Percentiles rank a stretch among this genome's conserved stretches.
Conservation (phyloP, 169 alveolate genomes). For the Eimeria acervulina region DNA sequence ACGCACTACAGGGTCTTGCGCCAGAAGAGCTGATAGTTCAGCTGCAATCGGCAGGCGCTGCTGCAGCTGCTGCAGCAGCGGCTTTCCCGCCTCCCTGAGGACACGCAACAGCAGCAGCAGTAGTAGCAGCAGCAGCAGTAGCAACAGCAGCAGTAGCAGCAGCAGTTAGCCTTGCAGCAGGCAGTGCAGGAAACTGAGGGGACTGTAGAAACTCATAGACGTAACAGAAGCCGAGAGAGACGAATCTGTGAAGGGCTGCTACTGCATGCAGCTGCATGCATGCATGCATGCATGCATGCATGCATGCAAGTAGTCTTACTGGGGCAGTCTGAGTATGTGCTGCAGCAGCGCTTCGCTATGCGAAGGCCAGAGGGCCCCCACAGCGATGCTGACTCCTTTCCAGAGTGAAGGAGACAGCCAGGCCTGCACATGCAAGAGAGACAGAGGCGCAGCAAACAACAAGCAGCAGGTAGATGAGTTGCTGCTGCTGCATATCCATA, state of each 20-base stretch:
- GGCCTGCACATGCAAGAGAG: not conserved
- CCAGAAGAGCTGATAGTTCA: slow-evolving; percentile 27
- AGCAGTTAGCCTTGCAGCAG: not conserved
- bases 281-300: not conserved
- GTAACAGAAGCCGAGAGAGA: not conserved
- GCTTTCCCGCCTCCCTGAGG: slow-evolving; percentile 57
- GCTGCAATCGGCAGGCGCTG: slow-evolving; percentile 57
- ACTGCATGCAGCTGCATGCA: not conserved
- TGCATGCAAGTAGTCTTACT: slow-evolving; percentile 27
- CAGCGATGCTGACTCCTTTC: slow-evolving; percentile 53
- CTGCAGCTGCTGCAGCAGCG: slow-evolving; percentile 71
- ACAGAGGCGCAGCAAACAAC: not conserved
- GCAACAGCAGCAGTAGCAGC: slow-evolving; percentile 4
- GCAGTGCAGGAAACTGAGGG: not conserved
- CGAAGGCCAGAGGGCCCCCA: slow-evolving; percentile 65
- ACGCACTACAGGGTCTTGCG: slow-evolving; percentile 53
- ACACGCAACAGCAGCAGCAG: slow-evolving; percentile 1
- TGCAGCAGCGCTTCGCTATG: slow-evolving; percentile 64
- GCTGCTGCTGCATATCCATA: not conserved
- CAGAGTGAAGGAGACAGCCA: slow-evolving; percentile 56
- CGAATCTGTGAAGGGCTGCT: too few relatives aligned
- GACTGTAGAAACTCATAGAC: not conserved
- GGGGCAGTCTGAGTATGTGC: slow-evolving; percentile 57
- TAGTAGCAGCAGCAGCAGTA: slow-evolving; percentile 39
- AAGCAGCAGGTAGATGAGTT: not conserved